phyloP scores from a whole-genome alignment of 331 rosid genomes.

The Arachis monticola region DNA sequence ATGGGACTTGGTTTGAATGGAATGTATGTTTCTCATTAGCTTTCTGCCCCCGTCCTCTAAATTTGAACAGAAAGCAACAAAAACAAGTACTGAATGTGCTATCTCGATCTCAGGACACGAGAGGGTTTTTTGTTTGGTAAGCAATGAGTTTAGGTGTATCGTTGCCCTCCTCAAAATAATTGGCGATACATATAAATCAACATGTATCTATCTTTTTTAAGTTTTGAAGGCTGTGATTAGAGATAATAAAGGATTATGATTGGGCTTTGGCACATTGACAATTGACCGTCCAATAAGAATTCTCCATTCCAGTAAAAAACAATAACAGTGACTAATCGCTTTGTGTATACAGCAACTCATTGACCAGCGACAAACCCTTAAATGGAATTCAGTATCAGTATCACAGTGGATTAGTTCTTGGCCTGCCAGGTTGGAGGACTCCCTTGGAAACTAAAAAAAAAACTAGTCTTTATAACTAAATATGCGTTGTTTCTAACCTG shows the following conservation, averaged over 20 bases:
- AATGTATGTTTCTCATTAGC: not conserved
- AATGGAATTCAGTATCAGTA: too few species aligned
- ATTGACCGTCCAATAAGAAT: not conserved
- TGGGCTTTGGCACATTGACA: not conserved
- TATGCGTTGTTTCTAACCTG: too few species aligned
- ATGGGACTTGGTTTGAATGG: not conserved
- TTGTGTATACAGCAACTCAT: too few species aligned
- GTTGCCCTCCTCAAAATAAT: not conserved
- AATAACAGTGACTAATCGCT: not conserved
- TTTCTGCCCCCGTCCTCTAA: too few species aligned
- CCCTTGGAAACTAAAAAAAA: not conserved
- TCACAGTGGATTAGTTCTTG: too few species aligned
- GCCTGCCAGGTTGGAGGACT: too few species aligned
- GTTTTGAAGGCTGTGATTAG: constrained; percentile 2
- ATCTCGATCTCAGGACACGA: not conserved
- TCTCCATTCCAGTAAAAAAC: constrained; percentile 1
- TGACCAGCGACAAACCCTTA: too few species aligned
- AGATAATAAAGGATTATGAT: not conserved
- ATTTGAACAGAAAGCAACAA: not conserved
- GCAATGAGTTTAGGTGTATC: not conserved
- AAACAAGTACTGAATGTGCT: not conserved
- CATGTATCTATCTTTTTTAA: not conserved
- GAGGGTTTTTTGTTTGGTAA: not conserved
- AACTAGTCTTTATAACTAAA: too few species aligned
- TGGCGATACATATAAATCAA: not conserved